These are phyloP conservation scores for Neofusicoccum ribis DNA, from an alignment of 2,329 filamentous ascomycete genomes.

Conservation along the genomic window DNA sequence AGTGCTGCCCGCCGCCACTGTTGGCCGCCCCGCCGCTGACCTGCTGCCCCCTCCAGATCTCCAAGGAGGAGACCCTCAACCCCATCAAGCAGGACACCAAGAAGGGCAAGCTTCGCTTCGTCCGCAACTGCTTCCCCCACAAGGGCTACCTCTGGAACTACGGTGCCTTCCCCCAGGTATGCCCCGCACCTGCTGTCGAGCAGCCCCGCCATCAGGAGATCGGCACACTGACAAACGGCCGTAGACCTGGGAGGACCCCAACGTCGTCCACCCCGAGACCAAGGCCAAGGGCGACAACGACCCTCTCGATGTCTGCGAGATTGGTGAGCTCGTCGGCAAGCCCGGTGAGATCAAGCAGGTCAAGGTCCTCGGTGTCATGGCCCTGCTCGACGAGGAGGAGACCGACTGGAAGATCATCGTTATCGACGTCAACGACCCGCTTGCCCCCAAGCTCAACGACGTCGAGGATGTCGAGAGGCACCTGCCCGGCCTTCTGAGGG, in stretches of 20 bases:
- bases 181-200: conserved; percentile 32
- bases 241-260: conserved; percentile 99
- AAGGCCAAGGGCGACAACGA: conserved; percentile 99
- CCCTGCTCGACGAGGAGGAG: conserved; percentile 98
- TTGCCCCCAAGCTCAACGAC: conserved; percentile 95
- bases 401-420: conserved; percentile 99
- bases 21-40: conserved; percentile 21
- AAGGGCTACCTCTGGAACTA: conserved; percentile 99
- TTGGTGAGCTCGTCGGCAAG: conserved; percentile 96
- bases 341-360: conserved; percentile 98
- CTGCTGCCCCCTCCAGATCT: conserved; percentile 65
- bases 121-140: conserved; percentile 99
- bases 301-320: conserved; percentile 98
- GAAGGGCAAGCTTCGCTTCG: conserved; percentile 99
- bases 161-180: conserved; percentile 95
- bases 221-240: conserved; percentile 25
- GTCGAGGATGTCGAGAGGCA: conserved; percentile 99
- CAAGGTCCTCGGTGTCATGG: conserved; percentile 99
- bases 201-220: conserved; percentile 22
- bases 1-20: conserved; percentile 36
- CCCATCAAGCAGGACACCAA: conserved; percentile 99
- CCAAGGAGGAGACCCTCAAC: conserved; percentile 97
- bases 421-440: conserved; percentile 96
- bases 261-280: conserved; percentile 93
- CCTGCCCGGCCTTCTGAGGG: conserved; percentile 91